phyloP scores from a whole-genome alignment of 2,329 filamentous ascomycete species.

The Xylariaceae sp. region DNA sequence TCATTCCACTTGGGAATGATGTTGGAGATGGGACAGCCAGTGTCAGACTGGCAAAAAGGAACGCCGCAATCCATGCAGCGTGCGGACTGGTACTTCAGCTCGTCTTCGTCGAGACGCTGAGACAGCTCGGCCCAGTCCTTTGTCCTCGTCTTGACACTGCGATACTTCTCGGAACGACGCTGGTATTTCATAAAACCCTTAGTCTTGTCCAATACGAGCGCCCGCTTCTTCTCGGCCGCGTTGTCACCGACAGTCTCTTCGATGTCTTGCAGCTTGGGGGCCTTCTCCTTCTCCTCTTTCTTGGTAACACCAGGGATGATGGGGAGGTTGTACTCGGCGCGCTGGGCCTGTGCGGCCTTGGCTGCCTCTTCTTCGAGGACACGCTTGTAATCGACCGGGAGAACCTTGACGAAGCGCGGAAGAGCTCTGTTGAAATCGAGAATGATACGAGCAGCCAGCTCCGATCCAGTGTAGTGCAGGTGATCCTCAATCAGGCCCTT shows the following conservation, averaged over 20 bases:
- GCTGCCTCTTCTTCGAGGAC: slow-evolving; percentile 79
- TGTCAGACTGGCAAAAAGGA: slow-evolving; percentile 95
- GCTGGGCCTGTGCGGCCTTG: slow-evolving; percentile 80
- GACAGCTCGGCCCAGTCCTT: slow-evolving; percentile 94
- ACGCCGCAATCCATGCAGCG: slow-evolving; percentile 99
- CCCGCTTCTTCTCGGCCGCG: slow-evolving; percentile 81
- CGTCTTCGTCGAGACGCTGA: slow-evolving; percentile 81
- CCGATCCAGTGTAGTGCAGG: slow-evolving; percentile 95
- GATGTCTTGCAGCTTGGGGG: slow-evolving; percentile 70
- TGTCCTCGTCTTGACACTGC: slow-evolving; percentile 72
- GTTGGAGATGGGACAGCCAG: slow-evolving; percentile 92
- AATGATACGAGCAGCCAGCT: slow-evolving; percentile 85
- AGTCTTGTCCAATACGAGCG: slow-evolving; percentile 94
- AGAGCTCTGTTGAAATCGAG: slow-evolving; percentile 93
- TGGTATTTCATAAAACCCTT: slow-evolving; percentile 97
- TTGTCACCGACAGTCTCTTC: slow-evolving; percentile 85
- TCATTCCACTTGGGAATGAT: slow-evolving; percentile 98
- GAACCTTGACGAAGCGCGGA: slow-evolving; percentile 84
- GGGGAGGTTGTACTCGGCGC: slow-evolving; percentile 75
- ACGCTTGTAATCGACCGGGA: slow-evolving; percentile 94
- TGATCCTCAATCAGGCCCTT: slow-evolving; percentile 93
- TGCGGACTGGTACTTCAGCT: slow-evolving; percentile 93
- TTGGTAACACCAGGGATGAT: slow-evolving; percentile 65
- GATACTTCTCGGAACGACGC: slow-evolving; percentile 89
- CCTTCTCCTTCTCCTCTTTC: slow-evolving; percentile 62